A percentile compares a stretch with the other conserved stretches of the same genome.
These are phyloP conservation scores for Fusarium succisae DNA, from an alignment of 2,329 filamentous ascomycete species.

Conservation along the genomic window DNA sequence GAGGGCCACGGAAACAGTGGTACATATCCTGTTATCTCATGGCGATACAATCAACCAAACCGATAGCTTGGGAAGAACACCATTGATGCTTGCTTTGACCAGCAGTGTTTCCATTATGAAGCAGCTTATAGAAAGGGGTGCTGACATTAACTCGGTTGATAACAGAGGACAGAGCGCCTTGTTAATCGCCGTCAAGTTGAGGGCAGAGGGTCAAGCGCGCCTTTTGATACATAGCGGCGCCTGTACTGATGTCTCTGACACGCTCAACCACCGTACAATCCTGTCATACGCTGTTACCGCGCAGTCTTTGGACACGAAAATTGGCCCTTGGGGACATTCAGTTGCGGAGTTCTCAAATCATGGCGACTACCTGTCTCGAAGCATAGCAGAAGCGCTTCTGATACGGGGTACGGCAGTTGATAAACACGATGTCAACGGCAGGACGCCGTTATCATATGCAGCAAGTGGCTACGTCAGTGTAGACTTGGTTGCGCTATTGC, in stretches of 20 bases:
- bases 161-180: neutral
- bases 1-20: rapidly evolving
- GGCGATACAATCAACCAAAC: rapidly evolving
- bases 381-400: neutral
- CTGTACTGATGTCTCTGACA: rapidly evolving
- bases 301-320: too few relatives aligned
- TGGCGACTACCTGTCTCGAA: rapidly evolving
- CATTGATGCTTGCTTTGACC: neutral
- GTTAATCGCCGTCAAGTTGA: neutral
- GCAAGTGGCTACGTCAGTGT: too few relatives aligned
- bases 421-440: neutral
- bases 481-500: too few relatives aligned
- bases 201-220: rapidly evolving
- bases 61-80: rapidly evolving
- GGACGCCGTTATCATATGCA: neutral
- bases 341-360: too few relatives aligned
- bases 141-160: neutral
- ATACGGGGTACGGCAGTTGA: neutral
- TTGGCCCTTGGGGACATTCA: too few relatives aligned
- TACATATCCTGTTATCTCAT: neutral
- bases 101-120: neutral
- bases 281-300: neutral
- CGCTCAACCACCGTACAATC: rapidly evolving
- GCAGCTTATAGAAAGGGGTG: neutral
- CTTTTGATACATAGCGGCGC: neutral